phyloP scores from a whole-genome alignment of 202 grass and related monocot genomes.

The Setaria italica region DNA sequence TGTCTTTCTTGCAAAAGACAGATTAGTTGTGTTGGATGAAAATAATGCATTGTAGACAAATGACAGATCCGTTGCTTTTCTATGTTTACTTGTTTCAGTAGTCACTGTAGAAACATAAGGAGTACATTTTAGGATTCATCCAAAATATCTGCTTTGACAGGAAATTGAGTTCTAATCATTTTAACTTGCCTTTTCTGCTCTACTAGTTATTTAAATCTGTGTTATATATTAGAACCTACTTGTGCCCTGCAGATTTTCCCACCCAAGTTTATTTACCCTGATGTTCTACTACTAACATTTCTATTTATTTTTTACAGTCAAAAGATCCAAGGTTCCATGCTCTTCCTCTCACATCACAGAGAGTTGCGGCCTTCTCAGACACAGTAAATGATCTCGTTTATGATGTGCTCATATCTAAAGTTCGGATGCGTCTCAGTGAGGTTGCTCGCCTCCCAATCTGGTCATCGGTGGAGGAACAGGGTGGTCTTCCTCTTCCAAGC shows the following conservation, averaged over 20 bases:
- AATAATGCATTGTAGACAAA: constrained; percentile 13
- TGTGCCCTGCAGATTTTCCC: not conserved
- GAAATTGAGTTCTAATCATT: not conserved
- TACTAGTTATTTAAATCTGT: constrained; percentile 10
- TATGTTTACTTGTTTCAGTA: not conserved
- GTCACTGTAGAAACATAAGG: constrained; percentile 4
- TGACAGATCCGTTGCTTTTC: not conserved
- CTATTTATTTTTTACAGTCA: constrained; percentile 66
- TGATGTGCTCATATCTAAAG: constrained; percentile 95
- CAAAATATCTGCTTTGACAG: constrained; percentile 13
- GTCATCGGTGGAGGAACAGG: constrained; percentile 85
- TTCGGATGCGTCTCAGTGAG: constrained; percentile 73
- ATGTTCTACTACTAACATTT: constrained; percentile 11
- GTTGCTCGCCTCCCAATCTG: constrained; percentile 86
- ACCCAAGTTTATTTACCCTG: constrained; percentile 2
- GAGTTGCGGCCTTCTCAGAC: constrained; percentile 85
- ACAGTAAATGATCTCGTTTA: constrained; percentile 95
- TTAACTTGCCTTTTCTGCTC: constrained; percentile 16
- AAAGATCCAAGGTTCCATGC: constrained; percentile 95
- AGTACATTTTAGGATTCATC: constrained; percentile 17
- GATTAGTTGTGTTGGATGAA: constrained; percentile 18
- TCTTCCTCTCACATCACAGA: constrained; percentile 88
- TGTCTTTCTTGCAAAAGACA: not conserved
- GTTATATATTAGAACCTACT: constrained; percentile 12
- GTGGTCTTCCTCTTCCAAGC: constrained; percentile 89